Base-by-base conservation (phyloP, 2,329 filamentous ascomycete species). In the Paraphaeosphaeria minitans region DNA sequence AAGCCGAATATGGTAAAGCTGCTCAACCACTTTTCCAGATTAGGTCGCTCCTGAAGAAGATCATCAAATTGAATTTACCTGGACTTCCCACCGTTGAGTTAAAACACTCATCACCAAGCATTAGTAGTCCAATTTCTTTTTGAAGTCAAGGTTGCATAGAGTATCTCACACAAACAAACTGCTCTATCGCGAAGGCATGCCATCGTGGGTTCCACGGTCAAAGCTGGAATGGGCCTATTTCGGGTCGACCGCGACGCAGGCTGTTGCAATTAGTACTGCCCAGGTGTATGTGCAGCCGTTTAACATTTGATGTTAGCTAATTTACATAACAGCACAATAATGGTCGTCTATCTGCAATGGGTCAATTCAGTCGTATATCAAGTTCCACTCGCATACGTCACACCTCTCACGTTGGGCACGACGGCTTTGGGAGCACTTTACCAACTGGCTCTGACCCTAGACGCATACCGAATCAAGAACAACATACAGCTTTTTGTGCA, bases 391-490 rank as follows among this genome's bases (percentile, higher is more conserved):
- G 51, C 64, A 4, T 68, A 65, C 37, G 59, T 66, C 16, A 59
- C 60, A 10, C 63, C 67, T 6, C 21, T 70, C 14, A 61, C 59
- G 1, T 55, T 68, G 6, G 58, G 53, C 9, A 41, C 67, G 14
- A 66, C 62, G 19, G 57, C 57, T 2, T 39, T 71, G 6, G 68
- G 68, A 21, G 60, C 57, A 33, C 16, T 71, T 5, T 71, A 64
- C 55, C 65, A 71, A 50, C 42, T 60, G 6, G 14, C 57, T 12
- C 58, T 72, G 7, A 59, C 67, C n/a, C 61, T 70, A 8, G 68
- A 72, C 41, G 66, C 68, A 8, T 57, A 66, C 16, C 61, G 63
- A 12, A 61, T 63, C 43, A 69, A 68, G 39, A 71, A 71, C 47
- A 66, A 66, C 37, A 59, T 71, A 10, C 68, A 72, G 51, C 43